Conservation (phyloP, 2,329 filamentous ascomycete species). For the Colletotrichum phormii region DNA sequence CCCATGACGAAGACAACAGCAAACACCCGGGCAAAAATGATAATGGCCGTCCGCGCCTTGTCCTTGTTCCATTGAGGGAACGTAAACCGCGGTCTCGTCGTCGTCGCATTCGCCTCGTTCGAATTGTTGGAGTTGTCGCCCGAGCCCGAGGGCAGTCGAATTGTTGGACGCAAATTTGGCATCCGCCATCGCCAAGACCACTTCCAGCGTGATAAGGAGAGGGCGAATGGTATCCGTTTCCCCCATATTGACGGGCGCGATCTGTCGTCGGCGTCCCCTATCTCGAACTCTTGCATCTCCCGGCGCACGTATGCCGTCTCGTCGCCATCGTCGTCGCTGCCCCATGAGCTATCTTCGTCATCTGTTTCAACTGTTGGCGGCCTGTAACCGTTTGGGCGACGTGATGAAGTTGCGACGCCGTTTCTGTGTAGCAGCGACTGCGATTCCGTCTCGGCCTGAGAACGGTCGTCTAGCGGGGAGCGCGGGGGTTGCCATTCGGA, state of each 20-base stretch:
- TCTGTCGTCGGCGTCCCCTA: conserved; percentile 73
- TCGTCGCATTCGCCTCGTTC: conserved; percentile 40
- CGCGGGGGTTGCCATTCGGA: conserved; percentile 45
- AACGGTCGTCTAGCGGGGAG: conserved; percentile 63
- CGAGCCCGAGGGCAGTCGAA: conserved; percentile 58
- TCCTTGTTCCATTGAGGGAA: conserved; percentile 33
- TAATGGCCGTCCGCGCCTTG: conserved; percentile 51
- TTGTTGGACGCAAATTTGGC: conserved; percentile 59
- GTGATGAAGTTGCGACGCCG: conserved; percentile 52
- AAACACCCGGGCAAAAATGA: conserved; percentile 79
- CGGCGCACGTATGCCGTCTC: conserved; percentile 77
- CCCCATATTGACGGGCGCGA: conserved; percentile 61
- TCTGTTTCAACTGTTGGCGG: conserved; percentile 85
- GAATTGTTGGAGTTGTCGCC: conserved; percentile 40
- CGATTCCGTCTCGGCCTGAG: conserved; percentile 78
- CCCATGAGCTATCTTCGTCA: conserved; percentile 70
- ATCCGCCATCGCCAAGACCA: conserved; percentile 66
- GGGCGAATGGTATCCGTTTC: conserved; percentile 65
- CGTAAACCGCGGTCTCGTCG: conserved; percentile 37
- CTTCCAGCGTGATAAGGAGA: conserved; percentile 66
- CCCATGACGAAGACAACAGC: conserved; percentile 81
- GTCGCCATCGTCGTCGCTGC: conserved; percentile 58
- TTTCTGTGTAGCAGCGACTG: conserved; percentile 75
- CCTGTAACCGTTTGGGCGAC: conserved; percentile 72
- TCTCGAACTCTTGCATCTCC: conserved; percentile 90